Evolutionary conservation across 805 yeast species (phyloP).

Genomic region (Spathaspora hagerdaliae): DNA sequence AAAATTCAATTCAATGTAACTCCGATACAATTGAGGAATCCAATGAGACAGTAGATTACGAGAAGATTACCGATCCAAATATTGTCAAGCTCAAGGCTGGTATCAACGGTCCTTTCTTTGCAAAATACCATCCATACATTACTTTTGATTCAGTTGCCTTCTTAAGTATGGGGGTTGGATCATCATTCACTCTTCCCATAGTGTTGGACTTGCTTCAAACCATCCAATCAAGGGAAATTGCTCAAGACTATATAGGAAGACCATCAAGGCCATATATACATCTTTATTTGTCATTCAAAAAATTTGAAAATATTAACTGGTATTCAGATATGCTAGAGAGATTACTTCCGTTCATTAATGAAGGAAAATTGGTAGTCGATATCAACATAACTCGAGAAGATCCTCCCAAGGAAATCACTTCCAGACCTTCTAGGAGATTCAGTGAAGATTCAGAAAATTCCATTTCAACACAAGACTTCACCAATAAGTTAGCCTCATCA

Average conservation of each 20-base stretch:
- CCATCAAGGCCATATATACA: constrained; percentile 23
- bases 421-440: background rate
- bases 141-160: constrained; percentile 39
- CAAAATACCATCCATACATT: constrained; percentile 34
- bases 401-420: background rate
- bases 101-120: constrained; percentile 47
- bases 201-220: constrained; percentile 36
- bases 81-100: constrained; percentile 26
- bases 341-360: constrained; percentile 19
- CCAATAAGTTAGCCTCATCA: too few relatives aligned
- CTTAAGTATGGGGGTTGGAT: constrained; percentile 44
- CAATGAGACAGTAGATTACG: background rate
- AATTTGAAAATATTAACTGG: constrained; percentile 28
- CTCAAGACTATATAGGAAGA: constrained; percentile 29
- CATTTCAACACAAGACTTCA: background rate
- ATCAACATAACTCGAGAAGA: background rate
- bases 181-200: constrained; percentile 43
- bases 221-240: constrained; percentile 20
- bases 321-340: constrained; percentile 29
- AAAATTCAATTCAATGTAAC: background rate
- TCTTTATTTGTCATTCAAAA: constrained; percentile 31
- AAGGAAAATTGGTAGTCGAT: constrained; percentile 19
- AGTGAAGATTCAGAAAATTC: background rate
- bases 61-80: constrained; percentile 4
- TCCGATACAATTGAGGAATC: background rate